These are phyloP conservation scores for Cordyceps fumosorosea DNA, from an alignment of 2,329 filamentous ascomycete genomes.

Conservation along the genomic window DNA sequence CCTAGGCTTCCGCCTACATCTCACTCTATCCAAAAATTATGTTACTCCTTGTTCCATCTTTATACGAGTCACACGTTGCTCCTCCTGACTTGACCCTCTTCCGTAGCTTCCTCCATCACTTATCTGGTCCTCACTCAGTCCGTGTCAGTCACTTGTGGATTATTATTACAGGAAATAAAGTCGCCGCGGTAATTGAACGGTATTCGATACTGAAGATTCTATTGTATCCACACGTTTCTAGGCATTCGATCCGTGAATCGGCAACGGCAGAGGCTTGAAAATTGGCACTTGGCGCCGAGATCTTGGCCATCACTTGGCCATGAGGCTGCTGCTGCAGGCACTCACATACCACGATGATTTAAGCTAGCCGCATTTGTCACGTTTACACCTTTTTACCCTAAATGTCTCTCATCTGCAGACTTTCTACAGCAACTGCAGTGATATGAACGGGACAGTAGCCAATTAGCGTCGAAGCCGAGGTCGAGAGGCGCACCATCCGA, in stretches of 20 bases:
- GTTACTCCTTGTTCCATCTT: too few relatives aligned
- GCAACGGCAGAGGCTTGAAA: background rate
- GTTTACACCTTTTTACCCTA: background rate
- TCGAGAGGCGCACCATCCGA: too few relatives aligned
- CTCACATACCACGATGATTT: background rate
- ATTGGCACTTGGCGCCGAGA: conserved; percentile 1
- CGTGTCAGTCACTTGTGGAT: background rate
- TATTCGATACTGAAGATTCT: background rate
- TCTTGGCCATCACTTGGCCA: background rate
- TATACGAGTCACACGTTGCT: background rate
- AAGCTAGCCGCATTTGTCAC: background rate
- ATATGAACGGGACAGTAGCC: too few relatives aligned
- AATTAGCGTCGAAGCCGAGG: too few relatives aligned
- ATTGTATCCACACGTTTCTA: background rate
- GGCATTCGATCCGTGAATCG: background rate
- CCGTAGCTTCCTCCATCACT: background rate
- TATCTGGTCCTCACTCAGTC: background rate
- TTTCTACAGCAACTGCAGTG: too few relatives aligned
- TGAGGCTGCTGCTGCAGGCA: background rate
- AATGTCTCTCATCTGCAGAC: background rate
- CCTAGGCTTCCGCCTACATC: too few relatives aligned
- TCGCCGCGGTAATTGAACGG: background rate
- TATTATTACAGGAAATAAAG: background rate
- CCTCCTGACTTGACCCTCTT: background rate
- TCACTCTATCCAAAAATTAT: too few relatives aligned